Percentiles rank a stretch among this genome's conserved stretches.
These are phyloP conservation scores for Calonectria crousiana DNA, from an alignment of 2,329 filamentous ascomycete genomes.

Conservation along the genomic window DNA sequence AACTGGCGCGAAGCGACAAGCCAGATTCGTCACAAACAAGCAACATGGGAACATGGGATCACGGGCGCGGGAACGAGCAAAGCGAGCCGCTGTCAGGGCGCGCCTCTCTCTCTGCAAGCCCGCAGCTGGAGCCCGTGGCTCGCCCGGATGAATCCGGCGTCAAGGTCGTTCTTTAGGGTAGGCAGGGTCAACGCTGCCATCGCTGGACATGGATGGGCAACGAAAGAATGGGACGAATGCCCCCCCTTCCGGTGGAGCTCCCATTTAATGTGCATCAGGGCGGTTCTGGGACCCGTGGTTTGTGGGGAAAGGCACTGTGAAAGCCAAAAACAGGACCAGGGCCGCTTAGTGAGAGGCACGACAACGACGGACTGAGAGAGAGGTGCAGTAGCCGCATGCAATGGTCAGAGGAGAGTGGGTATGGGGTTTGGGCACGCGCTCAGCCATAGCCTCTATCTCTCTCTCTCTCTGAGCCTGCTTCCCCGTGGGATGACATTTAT, in stretches of 20 bases:
- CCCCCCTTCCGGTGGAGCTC: not conserved
- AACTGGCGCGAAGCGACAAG: not conserved
- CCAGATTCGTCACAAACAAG: not conserved
- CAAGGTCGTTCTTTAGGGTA: conserved; percentile 15
- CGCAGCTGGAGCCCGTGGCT: not conserved
- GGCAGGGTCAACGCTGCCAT: not conserved
- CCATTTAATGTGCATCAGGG: conserved; percentile 4
- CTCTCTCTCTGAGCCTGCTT: not conserved
- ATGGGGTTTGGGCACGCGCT: not conserved
- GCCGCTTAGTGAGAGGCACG: not conserved
- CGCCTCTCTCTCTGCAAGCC: not conserved
- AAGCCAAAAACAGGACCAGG: not conserved
- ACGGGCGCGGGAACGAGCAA: not conserved
- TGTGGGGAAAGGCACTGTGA: conserved; percentile 5
- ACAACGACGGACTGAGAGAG: not conserved
- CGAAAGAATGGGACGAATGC: conserved; percentile 1
- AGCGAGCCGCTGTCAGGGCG: conserved; percentile 7
- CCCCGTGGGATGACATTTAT: not conserved
- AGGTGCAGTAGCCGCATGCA: not conserved
- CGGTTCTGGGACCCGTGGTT: conserved; percentile 1
- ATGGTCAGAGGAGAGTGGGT: not conserved
- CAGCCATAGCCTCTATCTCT: not conserved
- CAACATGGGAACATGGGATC: not conserved
- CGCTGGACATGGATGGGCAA: not conserved
- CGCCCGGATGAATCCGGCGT: conserved; percentile 14